Conservation (phyloP, 2,329 filamentous ascomycete genomes). For the Grosmannia huntii region DNA sequence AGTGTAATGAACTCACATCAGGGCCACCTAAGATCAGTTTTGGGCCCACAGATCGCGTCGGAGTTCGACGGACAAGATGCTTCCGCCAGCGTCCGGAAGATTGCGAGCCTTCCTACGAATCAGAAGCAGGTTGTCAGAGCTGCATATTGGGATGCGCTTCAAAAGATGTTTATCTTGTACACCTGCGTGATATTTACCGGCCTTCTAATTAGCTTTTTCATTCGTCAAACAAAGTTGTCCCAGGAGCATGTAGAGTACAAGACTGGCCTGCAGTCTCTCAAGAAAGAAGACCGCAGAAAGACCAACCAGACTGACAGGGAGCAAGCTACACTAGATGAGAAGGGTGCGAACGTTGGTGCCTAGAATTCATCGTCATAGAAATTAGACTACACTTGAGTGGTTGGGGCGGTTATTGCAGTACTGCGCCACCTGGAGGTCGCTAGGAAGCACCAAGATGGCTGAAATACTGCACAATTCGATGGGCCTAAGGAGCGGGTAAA, state of each 20-base stretch:
- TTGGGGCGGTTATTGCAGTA: too few species aligned
- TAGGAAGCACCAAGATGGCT: too few species aligned
- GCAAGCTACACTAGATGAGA: neutral
- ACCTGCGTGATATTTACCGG: conserved; percentile 33
- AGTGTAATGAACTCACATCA: conserved; percentile 1
- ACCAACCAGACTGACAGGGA: neutral
- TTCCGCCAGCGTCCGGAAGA: conserved; percentile 25
- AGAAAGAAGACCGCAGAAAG: neutral
- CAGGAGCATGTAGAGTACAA: conserved; percentile 43
- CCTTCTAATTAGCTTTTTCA: conserved; percentile 31
- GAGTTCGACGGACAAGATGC: neutral
- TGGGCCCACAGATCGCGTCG: neutral
- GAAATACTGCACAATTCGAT: too few species aligned
- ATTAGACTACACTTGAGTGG: too few species aligned
- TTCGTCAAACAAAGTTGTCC: conserved; percentile 35
- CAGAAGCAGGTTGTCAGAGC: conserved; percentile 29
- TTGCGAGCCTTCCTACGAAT: conserved; percentile 26
- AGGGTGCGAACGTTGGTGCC: neutral
- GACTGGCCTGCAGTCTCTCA: conserved; percentile 32
- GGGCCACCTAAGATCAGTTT: neutral
- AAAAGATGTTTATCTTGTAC: conserved; percentile 46
- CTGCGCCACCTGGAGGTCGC: too few species aligned
- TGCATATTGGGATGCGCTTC: conserved; percentile 35
- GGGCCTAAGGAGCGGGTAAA: too few species aligned
- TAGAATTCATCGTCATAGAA: neutral